phyloP scores from a whole-genome alignment of 2,329 filamentous ascomycete genomes.

The Microdochium paspali region DNA sequence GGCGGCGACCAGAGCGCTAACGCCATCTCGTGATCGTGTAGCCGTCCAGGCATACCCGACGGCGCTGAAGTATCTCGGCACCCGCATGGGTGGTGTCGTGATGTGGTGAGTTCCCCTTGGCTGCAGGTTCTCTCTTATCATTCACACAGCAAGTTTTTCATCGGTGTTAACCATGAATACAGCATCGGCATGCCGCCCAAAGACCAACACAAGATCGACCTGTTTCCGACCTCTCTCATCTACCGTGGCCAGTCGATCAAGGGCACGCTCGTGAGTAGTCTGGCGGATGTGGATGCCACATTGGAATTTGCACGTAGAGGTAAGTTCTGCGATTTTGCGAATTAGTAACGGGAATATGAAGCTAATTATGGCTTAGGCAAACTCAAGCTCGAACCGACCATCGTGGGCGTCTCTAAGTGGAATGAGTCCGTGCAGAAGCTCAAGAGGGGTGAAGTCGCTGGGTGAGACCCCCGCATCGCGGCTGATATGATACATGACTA shows the following conservation, averaged over 20 bases:
- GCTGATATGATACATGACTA: background rate
- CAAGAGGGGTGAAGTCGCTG: slow-evolving; percentile 4
- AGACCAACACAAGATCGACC: slow-evolving; percentile 5
- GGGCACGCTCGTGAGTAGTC: slow-evolving; percentile 6
- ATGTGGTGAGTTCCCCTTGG: slow-evolving; percentile 7
- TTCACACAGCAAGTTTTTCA: background rate
- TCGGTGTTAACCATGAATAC: background rate
- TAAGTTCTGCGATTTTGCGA: background rate
- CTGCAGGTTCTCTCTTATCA: background rate
- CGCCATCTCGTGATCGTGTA: too few relatives aligned
- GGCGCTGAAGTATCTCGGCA: slow-evolving; percentile 5
- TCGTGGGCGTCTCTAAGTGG: slow-evolving; percentile 4
- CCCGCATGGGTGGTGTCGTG: slow-evolving; percentile 2
- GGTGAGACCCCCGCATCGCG: slow-evolving; percentile 1
- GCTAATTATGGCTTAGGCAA: too few relatives aligned
- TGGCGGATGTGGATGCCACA: slow-evolving; percentile 5
- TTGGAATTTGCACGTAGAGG: slow-evolving; percentile 7
- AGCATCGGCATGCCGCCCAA: slow-evolving; percentile 8
- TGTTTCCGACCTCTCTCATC: slow-evolving; percentile 3
- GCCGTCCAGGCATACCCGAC: slow-evolving; percentile 7
- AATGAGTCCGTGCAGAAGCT: slow-evolving; percentile 5
- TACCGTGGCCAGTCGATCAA: slow-evolving; percentile 6
- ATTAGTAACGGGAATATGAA: too few relatives aligned
- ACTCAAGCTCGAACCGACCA: slow-evolving; percentile 3
- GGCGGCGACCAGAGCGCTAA: too few relatives aligned